Base-by-base conservation (phyloP, 129 eudicot genomes). In the Helichrysum umbraculigerum region DNA sequence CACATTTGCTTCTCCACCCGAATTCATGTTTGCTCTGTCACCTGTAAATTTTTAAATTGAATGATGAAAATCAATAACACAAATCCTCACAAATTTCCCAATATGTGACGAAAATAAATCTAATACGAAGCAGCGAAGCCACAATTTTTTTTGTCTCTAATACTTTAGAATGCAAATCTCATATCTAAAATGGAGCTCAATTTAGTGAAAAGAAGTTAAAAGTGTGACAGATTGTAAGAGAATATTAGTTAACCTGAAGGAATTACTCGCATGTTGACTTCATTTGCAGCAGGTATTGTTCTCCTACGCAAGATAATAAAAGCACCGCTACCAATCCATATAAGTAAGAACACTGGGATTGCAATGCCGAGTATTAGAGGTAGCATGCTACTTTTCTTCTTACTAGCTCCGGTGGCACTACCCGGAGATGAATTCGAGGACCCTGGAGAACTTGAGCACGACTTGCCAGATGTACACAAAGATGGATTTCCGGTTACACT, bases 401-500 rank as follows among this genome's bases (percentile, higher is more conserved):
- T 74, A 5, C 47, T 74, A 57, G 74, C 42, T 10, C 50, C 11
- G 7, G 62, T 17, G 7, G 51, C 22, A 57, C 65, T 54, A 11
- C 56, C 75, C 20, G 75, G 59, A 56, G 81, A 60, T 57, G 63
- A 5, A 57, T 57, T 57, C n/a, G n/a, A n/a, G n/a, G n/a, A 7
- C 5, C 41, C 68, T 10, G 42, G 69, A 14, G 69, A 5, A 25
- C 20, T 64, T 41, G 79, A 29, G 28, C 83, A 79, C 0, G 37
- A 34, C 56, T 73, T 68, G 11, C 90, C 87, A 17, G 92, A 69
- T 56, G 81, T 54, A 72, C 96, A 90, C 62, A 90, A 29, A 0
- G 90, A 34, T 0, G 37, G 85, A 77, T 89, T 89, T 59, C 96
- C 96, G 1, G 88, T 71, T 62, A 83, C 83, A 51, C 96, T 87